A percentile compares a stretch with the other conserved stretches of the same genome.
phyloP scores from a whole-genome alignment of 441 rosid species.

The Adansonia rubrostipa region DNA sequence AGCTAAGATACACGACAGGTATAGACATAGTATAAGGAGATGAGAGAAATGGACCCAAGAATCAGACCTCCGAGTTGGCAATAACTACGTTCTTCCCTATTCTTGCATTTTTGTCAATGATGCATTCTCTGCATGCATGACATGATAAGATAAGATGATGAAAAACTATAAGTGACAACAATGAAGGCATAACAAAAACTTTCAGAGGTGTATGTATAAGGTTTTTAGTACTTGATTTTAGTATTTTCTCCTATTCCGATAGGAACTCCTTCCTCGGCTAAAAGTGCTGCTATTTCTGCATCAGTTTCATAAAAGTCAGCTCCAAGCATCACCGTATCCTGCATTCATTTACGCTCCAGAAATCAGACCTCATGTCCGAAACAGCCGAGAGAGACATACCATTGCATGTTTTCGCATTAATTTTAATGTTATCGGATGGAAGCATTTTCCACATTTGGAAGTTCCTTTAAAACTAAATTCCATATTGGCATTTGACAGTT shows the following conservation, averaged over 20 bases:
- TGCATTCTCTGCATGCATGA: slow-evolving; percentile 67
- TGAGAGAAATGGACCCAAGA: too few species aligned
- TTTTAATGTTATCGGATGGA: background rate
- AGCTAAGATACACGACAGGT: too few species aligned
- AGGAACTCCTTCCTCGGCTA: slow-evolving; percentile 61
- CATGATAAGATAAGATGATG: background rate
- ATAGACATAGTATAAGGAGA: too few species aligned
- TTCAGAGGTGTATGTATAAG: background rate
- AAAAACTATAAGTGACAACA: background rate
- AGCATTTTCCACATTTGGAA: background rate
- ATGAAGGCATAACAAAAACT: background rate
- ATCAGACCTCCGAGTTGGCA: slow-evolving; percentile 76
- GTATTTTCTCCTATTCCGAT: slow-evolving; percentile 85
- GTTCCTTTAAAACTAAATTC: background rate
- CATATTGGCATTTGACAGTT: background rate
- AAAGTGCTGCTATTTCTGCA: slow-evolving; percentile 49
- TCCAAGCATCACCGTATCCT: slow-evolving; percentile 95
- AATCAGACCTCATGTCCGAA: background rate
- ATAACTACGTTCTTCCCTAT: slow-evolving; percentile 84
- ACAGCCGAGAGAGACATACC: background rate
- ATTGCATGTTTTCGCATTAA: background rate
- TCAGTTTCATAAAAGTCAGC: slow-evolving; percentile 91
- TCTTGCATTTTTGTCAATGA: slow-evolving; percentile 91
- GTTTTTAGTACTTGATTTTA: slow-evolving; percentile 58
- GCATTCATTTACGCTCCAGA: slow-evolving; percentile 21